Evolutionary conservation across 2,329 filamentous ascomycete species (phyloP), one percentile per base, ranked within the genome.

Genomic region (Purpureocillium lavendulum): DNA sequence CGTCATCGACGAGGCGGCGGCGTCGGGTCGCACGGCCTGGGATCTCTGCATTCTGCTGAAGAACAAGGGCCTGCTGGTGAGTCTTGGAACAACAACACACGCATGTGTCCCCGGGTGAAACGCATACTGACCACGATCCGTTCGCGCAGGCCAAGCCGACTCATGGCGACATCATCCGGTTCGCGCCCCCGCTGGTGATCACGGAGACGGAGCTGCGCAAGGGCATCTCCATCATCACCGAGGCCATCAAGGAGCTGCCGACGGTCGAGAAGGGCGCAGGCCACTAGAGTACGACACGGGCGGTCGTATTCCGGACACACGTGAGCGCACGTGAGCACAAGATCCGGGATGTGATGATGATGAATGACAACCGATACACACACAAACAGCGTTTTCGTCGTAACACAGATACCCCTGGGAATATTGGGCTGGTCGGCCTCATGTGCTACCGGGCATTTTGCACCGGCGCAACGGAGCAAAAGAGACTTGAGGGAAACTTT

Each of bases 81-180:
- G 82, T 69, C 32, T 6, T 13, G 10, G 21, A 15, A 16, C 13
- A 1, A 10, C 18, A 12, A 11, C n/a, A 12, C 17, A 11, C 13
- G 11, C 13, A 4, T 7, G 9, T n/a, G 7, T 3, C 30, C 3
- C 4, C 30, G 2, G 5, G 28, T 32, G 38, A 36, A 16, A 32
- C 28, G 8, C 15, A 9, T 21, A 30, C 29, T 39, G 10, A 29
- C 28, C 17, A 13, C 14, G 24, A 18, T 17, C 4, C 9, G 5
- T 10, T 10, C 21, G 21, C 29, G 30, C 60, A 94, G 87, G 92
- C 92, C 54, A 98, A 98, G 76, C 92, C 92, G 24, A 98, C 92
- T 7, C 92, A 98, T 64, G 83, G 94, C 57, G 96, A 97, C 65
- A 97, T 98, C 61, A 98, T 98, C 60, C 85, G 92, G 42, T 83